Evolutionary conservation across 257 asterid species (phyloP), one percentile per base, ranked within the genome.

Genomic region (Forsythia viridissima): DNA sequence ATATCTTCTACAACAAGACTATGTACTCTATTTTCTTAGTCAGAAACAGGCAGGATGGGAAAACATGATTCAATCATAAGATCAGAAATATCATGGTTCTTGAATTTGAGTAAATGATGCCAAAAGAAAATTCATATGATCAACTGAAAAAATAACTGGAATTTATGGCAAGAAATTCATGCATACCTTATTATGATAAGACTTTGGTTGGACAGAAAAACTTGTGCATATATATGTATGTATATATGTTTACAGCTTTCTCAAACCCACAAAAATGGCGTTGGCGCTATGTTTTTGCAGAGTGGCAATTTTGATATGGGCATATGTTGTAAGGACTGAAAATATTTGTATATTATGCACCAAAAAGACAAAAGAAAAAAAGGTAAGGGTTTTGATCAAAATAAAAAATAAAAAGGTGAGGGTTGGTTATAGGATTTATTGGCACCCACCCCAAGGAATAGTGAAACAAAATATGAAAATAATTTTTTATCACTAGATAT

Each of bases 181-280:
- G 37, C 70, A 30, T 63, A 63, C 70, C 70, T 63, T 63, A 9
- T 9, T 30, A 30, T 63, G 70, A 63, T 4, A 21, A 24, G 18
- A 63, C 18, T 63, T 63, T 61, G 6, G 8, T 15, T 61, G 15
- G 37, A 61, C 40, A 30, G 38, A 30, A 63, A 63, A 57, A 5
- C 34, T 7, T n/a, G 59, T 48, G 6, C 11, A 5, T 48, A 4
- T 48, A n/a, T 48, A 4, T 55, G 0, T 55, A 0, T 51, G 0
- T 43, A 13, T 51, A 20, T 63, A 0, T 63, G 13, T 30, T 70
- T 38, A 59, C 18, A 46, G 41, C 36, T 73, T 51, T 61, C 37
- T 69, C 82, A 76, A 81, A 81, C 74, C 82, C 34, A 74, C 72
- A 82, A 77, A 82, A 85, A 72, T 85, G 90, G 89, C 79, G 71